These are phyloP conservation scores for Uronychia setigera DNA, from an alignment of 73 alveolate genomes.

Conservation along the genomic window DNA sequence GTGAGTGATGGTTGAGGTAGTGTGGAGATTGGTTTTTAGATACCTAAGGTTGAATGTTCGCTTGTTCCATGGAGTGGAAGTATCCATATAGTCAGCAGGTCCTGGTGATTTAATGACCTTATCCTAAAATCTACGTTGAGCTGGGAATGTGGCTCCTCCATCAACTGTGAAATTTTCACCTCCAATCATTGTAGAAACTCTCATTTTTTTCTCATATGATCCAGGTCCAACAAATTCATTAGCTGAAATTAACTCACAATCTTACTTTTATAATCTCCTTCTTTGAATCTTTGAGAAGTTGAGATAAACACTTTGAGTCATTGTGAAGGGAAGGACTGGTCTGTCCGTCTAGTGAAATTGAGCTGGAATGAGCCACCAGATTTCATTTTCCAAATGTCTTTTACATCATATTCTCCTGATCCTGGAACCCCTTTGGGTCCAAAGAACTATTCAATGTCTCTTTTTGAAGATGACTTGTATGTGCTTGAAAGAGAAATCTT, in stretches of 20 bases:
- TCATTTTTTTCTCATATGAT: too few relatives aligned
- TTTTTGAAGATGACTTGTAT: background rate
- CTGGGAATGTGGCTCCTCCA: too few relatives aligned
- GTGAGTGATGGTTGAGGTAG: too few relatives aligned
- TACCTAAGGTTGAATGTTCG: too few relatives aligned
- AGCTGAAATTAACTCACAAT: background rate
- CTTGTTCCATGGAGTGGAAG: too few relatives aligned
- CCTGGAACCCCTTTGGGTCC: slow-evolving; percentile 1
- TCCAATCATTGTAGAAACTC: too few relatives aligned
- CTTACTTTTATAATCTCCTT: background rate
- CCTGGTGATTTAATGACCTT: too few relatives aligned
- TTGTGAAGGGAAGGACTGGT: background rate
- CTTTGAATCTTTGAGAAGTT: background rate
- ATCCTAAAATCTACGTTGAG: too few relatives aligned
- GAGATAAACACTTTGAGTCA: background rate
- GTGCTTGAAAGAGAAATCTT: background rate
- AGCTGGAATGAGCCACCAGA: background rate
- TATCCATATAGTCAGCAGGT: too few relatives aligned
- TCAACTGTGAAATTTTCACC: too few relatives aligned
- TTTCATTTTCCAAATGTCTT: background rate
- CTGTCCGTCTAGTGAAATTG: background rate
- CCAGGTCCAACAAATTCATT: background rate
- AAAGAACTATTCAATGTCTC: background rate
- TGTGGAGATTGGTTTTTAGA: too few relatives aligned
- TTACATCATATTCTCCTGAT: background rate